Base-by-base conservation (phyloP, 345 rosid species). In the Firmiana major region DNA sequence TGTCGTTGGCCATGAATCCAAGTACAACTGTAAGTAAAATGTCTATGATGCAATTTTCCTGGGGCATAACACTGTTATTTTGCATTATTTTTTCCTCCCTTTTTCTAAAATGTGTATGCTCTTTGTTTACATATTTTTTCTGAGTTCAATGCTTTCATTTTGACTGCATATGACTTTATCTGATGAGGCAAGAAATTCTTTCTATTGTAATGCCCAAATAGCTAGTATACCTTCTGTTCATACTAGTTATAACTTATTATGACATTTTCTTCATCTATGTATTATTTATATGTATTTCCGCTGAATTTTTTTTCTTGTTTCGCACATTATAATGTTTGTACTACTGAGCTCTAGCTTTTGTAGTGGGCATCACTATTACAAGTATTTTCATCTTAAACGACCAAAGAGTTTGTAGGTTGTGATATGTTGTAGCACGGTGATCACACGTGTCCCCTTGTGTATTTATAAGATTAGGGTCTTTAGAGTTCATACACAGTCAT, bases 1-100 rank as follows among this genome's bases (percentile, higher is more conserved):
- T 22, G 97, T 90, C 65, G 90, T 91, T 38, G 98, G 98, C 66
- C 98, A 94, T 78, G 94, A 86, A 58, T 86, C 90, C 64, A 94
- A 95, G 77, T 95, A 92, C 83, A 93, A 90, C 74, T 95, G 97
- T 95, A 86, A 89, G 97, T 78, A 9, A 34, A 53, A 77, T 62
- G 40, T 48, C 57, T 45, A 68, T 24, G 21, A 45, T 45, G 36
- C 55, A 45, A n/a, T 67, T 45, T 12, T 55, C n/a, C 0, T 67
- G 38, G 38, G 17, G 45, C 49, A 31, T 31, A 17, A 11, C 17
- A 19, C 4, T 17, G 6, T 49, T 71, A 60, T 0, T 2, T 34
- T 49, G 22, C 45, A 71, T 51, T 8, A 9, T 71, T 0, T 51
- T 28, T 9, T 5, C 1, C 45, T 48, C 11, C 24, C 2, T 31